These are phyloP conservation scores for Ustilago xerochloae DNA, from an alignment of 1,284 basidiomycete species.

Conservation along the genomic window DNA sequence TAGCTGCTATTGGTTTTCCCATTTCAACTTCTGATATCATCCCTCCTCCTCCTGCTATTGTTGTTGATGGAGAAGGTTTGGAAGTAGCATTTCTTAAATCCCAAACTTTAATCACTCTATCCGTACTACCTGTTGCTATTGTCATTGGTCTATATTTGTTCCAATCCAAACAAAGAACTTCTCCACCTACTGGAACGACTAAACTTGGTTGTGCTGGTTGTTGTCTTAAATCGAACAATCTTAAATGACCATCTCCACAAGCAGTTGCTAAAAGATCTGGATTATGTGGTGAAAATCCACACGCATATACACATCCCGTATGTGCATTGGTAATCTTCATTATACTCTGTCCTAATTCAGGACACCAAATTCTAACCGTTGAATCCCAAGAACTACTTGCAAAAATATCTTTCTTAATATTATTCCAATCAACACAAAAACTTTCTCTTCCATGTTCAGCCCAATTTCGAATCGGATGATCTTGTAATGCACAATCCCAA, in stretches of 20 bases:
- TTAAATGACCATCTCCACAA: conserved; percentile 75
- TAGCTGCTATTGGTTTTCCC: conserved; percentile 42
- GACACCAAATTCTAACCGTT: conserved; percentile 87
- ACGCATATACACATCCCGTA: conserved; percentile 85
- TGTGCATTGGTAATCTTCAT: conserved; percentile 84
- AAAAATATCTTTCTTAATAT: conserved; percentile 89
- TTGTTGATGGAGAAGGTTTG: not conserved
- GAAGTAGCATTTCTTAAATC: conserved; percentile 71
- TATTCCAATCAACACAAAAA: conserved; percentile 97
- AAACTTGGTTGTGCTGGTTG: conserved; percentile 8
- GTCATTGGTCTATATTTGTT: conserved; percentile 87
- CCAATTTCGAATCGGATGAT: conserved; percentile 89
- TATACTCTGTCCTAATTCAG: conserved; percentile 81
- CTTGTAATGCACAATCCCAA: conserved; percentile 90
- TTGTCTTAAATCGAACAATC: conserved; percentile 60
- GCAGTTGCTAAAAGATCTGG: conserved; percentile 83
- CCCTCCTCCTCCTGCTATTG: no score
- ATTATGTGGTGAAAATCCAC: conserved; percentile 89
- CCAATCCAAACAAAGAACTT: conserved; percentile 82
- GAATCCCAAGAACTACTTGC: conserved; percentile 89
- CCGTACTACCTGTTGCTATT: conserved; percentile 83
- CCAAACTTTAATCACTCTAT: conserved; percentile 83
- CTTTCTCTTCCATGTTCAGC: conserved; percentile 92
- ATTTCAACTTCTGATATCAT: conserved; percentile 10
- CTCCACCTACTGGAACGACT: conserved; percentile 60